phyloP scores from a whole-genome alignment of 768 basidiomycete genomes.

The Hericium rajendrae region DNA sequence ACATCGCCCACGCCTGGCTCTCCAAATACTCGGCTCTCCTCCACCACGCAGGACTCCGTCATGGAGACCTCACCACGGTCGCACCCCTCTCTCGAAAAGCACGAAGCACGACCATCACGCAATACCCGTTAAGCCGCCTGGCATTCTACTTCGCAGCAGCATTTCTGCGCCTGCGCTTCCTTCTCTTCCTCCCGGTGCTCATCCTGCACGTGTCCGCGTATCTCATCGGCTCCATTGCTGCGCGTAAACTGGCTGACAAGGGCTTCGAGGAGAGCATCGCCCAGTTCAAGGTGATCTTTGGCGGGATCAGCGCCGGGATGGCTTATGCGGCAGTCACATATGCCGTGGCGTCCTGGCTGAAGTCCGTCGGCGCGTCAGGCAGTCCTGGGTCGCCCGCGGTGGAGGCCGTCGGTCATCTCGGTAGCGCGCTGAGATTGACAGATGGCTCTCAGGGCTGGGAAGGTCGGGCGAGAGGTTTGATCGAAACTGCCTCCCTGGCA shows the following conservation, averaged over 20 bases:
- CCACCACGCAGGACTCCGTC: slow-evolving; percentile 68
- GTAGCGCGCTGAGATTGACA: not conserved
- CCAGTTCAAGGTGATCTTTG: slow-evolving; percentile 90
- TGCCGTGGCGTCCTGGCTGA: not conserved
- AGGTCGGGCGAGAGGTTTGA: not conserved
- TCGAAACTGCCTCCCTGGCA: not conserved
- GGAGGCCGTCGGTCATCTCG: not conserved
- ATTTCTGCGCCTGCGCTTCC: slow-evolving; percentile 32
- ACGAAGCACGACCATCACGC: too few species aligned
- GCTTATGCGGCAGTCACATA: not conserved
- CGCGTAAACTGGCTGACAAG: slow-evolving; percentile 68
- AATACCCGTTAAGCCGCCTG: slow-evolving; percentile 39
- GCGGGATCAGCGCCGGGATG: slow-evolving; percentile 20
- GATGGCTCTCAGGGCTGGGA: not conserved
- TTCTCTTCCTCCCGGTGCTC: slow-evolving; percentile 85
- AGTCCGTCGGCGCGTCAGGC: not conserved
- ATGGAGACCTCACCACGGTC: slow-evolving; percentile 70
- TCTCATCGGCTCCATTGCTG: slow-evolving; percentile 64
- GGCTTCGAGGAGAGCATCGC: slow-evolving; percentile 74
- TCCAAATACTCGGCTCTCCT: slow-evolving; percentile 84
- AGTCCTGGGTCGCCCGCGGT: not conserved
- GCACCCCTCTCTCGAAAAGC: slow-evolving; percentile 45
- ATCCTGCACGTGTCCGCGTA: slow-evolving; percentile 80
- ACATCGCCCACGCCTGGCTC: slow-evolving; percentile 30
- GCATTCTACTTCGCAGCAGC: slow-evolving; percentile 77